Conservation (phyloP, 352 stramenopile species). For the Hyaloperonospora brassicae region DNA sequence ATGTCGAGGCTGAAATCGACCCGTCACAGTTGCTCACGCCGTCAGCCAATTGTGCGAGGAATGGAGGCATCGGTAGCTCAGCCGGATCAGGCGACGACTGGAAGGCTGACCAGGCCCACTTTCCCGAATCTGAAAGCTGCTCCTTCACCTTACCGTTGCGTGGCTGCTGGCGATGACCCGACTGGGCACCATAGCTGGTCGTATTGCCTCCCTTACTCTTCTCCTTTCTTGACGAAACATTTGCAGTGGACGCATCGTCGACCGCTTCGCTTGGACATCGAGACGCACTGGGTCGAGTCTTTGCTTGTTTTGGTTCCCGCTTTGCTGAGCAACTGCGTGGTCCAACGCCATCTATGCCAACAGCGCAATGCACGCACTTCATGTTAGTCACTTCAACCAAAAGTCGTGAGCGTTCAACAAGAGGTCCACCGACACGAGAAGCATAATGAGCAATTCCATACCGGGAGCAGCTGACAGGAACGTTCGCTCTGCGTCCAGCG, state of each 20-base stretch:
- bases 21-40: constrained; percentile 8
- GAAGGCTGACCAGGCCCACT: constrained; percentile 81
- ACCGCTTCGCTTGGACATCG: constrained; percentile 30
- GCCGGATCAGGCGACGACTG: constrained; percentile 72
- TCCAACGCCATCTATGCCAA: constrained; percentile 15
- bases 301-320: constrained; percentile 34
- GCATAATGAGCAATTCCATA: constrained; percentile 15
- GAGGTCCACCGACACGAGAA: constrained; percentile 8
- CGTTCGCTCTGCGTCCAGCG: constrained; percentile 16
- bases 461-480: constrained; percentile 12
- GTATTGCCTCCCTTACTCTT: constrained; percentile 33
- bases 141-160: constrained; percentile 38
- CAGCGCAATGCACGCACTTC: constrained; percentile 12
- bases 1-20: constrained; percentile 1
- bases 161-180: constrained; percentile 18
- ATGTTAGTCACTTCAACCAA: constrained; percentile 6
- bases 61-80: constrained; percentile 66
- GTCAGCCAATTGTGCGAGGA: constrained; percentile 27
- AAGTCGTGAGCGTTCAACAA: constrained; percentile 15
- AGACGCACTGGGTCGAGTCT: constrained; percentile 38
- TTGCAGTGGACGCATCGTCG: constrained; percentile 11
- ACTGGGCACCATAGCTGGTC: constrained; percentile 17
- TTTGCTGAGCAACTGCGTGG: constrained; percentile 45
- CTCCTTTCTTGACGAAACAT: constrained; percentile 18
- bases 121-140: constrained; percentile 45